Evolutionary conservation across 306 rosid genomes (phyloP).

Genomic region (Malus asiatica): DNA sequence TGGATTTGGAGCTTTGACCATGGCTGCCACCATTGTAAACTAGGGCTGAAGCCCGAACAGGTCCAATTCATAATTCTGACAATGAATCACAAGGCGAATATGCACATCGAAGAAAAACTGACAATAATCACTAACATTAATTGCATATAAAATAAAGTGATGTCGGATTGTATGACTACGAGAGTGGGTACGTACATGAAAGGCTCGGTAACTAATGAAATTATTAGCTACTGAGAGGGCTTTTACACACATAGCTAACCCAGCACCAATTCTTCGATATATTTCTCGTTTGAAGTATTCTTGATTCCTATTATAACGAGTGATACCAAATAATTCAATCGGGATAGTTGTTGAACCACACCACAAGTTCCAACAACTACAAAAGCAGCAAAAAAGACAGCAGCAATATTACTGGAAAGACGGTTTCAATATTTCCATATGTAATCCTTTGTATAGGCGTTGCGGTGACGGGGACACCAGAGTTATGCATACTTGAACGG

Average conservation of each 20-base stretch:
- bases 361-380: too few species aligned
- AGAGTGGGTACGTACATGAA: too few species aligned
- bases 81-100: neutral
- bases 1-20: slow-evolving; percentile 4
- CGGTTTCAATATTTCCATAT: too few species aligned
- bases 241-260: neutral
- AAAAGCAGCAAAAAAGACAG: too few species aligned
- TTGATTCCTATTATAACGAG: too few species aligned
- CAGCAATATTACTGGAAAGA: neutral
- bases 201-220: neutral
- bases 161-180: too few species aligned
- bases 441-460: too few species aligned
- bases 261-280: too few species aligned
- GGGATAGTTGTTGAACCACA: too few species aligned
- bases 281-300: neutral
- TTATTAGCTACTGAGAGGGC: neutral
- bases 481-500: neutral
- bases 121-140: too few species aligned
- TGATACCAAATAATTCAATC: too few species aligned
- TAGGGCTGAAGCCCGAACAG: neutral
- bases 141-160: neutral
- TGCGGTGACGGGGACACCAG: neutral
- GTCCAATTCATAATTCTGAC: neutral
- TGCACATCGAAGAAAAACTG: too few species aligned
- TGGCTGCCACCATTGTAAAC: neutral